Base-by-base conservation (phyloP, 345 rosid species). In the Euphorbia pulcherrima region DNA sequence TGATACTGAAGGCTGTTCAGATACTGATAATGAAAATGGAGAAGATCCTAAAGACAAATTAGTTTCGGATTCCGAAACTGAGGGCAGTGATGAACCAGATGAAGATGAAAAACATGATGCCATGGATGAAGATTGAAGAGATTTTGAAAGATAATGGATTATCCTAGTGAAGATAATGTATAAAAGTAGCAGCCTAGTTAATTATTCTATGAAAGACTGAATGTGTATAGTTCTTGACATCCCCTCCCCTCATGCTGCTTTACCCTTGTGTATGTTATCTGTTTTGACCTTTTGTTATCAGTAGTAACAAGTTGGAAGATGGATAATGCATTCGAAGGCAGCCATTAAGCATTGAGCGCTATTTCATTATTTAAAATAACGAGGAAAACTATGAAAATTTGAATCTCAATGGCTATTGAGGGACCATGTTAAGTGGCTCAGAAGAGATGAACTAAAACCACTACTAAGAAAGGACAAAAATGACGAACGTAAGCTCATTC, bases 111-210 rank as follows among this genome's bases (percentile, higher is more conserved):
- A 80, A 33, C 53, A 51, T 41, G 80, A 79, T 62, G 60, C 67
- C 12, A 82, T 85, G 88, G 91, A 90, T 53, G 88, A 86, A 69
- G 81, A 80, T 68, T 74, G 80, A 54, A 83, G 74, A 61, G 83
- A 70, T 64, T 74, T 80, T 57, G 52, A 50, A 58, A 57, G 74
- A 73, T 53, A 23, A 24, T 2, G 24, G 57, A 53, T 53, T 53
- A 21, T 8, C 57, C 28, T 18, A 82, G 78, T 75, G 84, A 77
- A 62, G 82, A 69, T 65, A 73, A 78, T 55, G 50, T 58, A 56
- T 62, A 70, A 75, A 44, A 26, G 8, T 83, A 78, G 60, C 69
- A 53, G 69, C 53, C 62, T 46, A 46, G 28, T 17, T 59, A n/a
- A n/a, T n/a, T n/a, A n/a, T n/a, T n/a, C n/a, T n/a, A n/a, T n/a